A percentile compares a stretch with the other conserved stretches of the same genome.
phyloP scores from a whole-genome alignment of 2,329 filamentous ascomycete species.

The Aspergillus sp. region DNA sequence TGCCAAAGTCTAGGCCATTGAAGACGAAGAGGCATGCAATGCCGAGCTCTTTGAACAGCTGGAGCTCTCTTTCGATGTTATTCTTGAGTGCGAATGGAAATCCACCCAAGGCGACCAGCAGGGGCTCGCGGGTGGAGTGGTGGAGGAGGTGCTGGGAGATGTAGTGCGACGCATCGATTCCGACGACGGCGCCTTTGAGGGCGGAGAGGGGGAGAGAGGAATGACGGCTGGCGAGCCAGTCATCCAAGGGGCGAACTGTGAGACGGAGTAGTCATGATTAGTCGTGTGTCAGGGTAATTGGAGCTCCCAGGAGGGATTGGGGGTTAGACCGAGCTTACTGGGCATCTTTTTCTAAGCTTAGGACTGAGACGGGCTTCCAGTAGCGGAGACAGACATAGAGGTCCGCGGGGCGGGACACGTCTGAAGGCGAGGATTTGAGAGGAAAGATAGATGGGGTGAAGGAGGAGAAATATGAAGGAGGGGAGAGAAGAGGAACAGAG shows the following conservation, averaged over 20 bases:
- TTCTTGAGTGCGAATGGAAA: constrained; percentile 74
- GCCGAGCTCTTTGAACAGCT: constrained; percentile 65
- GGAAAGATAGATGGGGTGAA: constrained; percentile 1
- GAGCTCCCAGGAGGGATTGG: constrained; percentile 5
- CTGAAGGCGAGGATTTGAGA: constrained; percentile 1
- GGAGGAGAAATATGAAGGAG: not conserved
- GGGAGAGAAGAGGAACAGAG: not conserved
- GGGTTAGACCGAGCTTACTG: constrained; percentile 28
- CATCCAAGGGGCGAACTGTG: constrained; percentile 53
- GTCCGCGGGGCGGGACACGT: constrained; percentile 13
- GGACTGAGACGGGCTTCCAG: constrained; percentile 20
- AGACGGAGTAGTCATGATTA: constrained; percentile 4
- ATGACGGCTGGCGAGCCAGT: constrained; percentile 55
- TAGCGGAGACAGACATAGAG: constrained; percentile 29
- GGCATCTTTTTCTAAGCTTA: constrained; percentile 33
- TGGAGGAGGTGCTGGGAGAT: constrained; percentile 74
- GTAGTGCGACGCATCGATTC: constrained; percentile 87
- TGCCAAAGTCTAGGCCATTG: constrained; percentile 77
- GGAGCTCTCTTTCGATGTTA: constrained; percentile 74
- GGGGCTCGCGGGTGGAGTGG: constrained; percentile 73
- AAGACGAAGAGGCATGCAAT: constrained; percentile 89
- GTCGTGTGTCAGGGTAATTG: not conserved
- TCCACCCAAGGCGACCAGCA: constrained; percentile 86
- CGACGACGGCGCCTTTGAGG: constrained; percentile 72
- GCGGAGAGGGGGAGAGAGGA: constrained; percentile 64